A percentile compares a stretch with the other conserved stretches of the same genome.
These are phyloP conservation scores for Cryphonectria naterciae DNA, from an alignment of 2,329 filamentous ascomycete species.

Conservation along the genomic window DNA sequence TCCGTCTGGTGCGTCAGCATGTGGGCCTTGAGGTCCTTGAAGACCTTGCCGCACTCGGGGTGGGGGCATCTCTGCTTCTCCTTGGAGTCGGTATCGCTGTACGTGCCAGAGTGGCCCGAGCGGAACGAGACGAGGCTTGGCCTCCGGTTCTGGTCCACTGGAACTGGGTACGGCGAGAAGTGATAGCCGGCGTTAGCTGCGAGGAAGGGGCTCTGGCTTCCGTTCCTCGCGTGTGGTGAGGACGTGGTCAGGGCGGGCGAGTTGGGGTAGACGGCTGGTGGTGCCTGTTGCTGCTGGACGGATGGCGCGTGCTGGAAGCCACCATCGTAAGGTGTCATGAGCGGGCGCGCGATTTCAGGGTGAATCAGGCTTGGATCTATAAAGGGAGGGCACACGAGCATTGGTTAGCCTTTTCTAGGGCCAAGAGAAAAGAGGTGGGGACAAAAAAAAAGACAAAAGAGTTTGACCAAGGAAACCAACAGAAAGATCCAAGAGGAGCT, in stretches of 20 bases:
- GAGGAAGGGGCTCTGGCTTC: constrained; percentile 70
- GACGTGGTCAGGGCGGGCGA: constrained; percentile 68
- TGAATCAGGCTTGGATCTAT: constrained; percentile 62
- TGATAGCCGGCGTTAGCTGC: constrained; percentile 40
- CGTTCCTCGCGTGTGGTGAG: constrained; percentile 53
- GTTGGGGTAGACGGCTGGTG: constrained; percentile 49
- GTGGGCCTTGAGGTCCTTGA: constrained; percentile 92
- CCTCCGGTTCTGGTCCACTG: constrained; percentile 56
- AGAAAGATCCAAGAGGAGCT: constrained; percentile 55
- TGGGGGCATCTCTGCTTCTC: constrained; percentile 78
- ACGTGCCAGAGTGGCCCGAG: constrained; percentile 63
- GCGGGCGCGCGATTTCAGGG: constrained; percentile 54
- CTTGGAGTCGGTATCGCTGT: constrained; percentile 66
- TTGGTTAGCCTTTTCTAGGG: constrained; percentile 43
- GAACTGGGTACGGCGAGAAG: constrained; percentile 59
- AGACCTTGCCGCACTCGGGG: constrained; percentile 80
- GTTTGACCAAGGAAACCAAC: constrained; percentile 51
- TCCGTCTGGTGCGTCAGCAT: constrained; percentile 93
- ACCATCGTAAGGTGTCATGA: constrained; percentile 56
- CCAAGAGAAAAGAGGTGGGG: constrained; percentile 24
- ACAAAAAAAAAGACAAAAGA: neutral
- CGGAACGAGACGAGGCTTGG: constrained; percentile 73
- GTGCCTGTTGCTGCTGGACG: constrained; percentile 19
- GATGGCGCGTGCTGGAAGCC: constrained; percentile 52
- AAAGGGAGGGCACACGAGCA: constrained; percentile 28